Evolutionary conservation across 331 rosid species (phyloP).

Genomic region (Spiraea crenata): DNA sequence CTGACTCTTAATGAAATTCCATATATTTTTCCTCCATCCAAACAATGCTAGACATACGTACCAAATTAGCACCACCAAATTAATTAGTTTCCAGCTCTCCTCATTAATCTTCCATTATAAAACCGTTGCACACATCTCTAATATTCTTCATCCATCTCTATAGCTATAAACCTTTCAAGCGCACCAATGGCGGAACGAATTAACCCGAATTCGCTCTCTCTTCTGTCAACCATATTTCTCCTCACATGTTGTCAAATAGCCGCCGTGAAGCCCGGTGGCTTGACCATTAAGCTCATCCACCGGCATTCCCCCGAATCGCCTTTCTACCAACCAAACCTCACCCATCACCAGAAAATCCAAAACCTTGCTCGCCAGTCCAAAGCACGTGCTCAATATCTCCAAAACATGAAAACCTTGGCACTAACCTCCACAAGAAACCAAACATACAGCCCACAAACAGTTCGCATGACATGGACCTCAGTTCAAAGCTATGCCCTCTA

Average conservation of each 20-base stretch:
- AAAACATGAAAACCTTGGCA: background rate
- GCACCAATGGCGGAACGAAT: background rate
- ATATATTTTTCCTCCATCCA: too few species aligned
- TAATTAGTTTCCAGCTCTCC: too few species aligned
- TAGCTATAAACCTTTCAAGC: background rate
- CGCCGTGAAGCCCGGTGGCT: background rate
- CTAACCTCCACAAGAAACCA: background rate
- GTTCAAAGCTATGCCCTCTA: background rate
- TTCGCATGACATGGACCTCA: too few species aligned
- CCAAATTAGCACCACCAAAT: too few species aligned
- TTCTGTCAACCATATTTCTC: background rate
- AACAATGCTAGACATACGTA: too few species aligned
- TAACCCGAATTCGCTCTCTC: background rate
- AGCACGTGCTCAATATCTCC: background rate
- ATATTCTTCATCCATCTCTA: too few species aligned
- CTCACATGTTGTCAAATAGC: background rate
- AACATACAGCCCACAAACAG: background rate
- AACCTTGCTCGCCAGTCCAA: background rate
- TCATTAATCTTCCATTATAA: too few species aligned
- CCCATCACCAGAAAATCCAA: background rate
- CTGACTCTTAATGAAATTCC: too few species aligned
- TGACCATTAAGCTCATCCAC: constrained; percentile 5
- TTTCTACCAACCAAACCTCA: constrained; percentile 12
- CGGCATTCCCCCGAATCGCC: constrained; percentile 7
- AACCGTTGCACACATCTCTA: too few species aligned